Evolutionary conservation across 2,329 filamentous ascomycete genomes (phyloP), one percentile per base, ranked within the genome.

Genomic region (Pseudopyricularia javanii): DNA sequence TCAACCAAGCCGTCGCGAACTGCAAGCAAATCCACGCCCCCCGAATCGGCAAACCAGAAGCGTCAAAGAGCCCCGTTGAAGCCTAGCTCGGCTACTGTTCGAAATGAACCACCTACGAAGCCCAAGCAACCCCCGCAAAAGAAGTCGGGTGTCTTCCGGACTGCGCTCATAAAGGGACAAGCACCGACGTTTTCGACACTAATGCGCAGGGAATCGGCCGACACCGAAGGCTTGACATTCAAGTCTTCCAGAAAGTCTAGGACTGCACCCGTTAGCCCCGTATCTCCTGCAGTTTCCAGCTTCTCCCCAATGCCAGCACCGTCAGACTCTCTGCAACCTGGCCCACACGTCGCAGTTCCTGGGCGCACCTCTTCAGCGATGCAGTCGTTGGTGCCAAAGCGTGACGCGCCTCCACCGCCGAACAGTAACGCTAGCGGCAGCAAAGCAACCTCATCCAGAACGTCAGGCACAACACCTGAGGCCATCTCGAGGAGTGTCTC

Each of bases 121-220:
- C 49, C 20, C 22, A 50, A 40, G 50, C 26, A 45, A 12, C 20
- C 28, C 11, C 24, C 30, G 15, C 50, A 45, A 14, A 47, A 78
- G 48, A 78, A 74, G 59, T 76, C 66, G 55, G 60, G 64, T 1
- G 65, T 72, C 1, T 63, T 81, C 43, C 73, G 75, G 34, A 72
- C 74, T 52, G 78, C 70, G 3, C 62, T 82, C n/a, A 76, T 69
- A 53, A 76, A 74, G 53, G 69, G 74, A 2, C 66, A 73, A 7
- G 68, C 68, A 22, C 70, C 74, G 34, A 68, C 71, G 1, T 60
- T 79, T 7, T 69, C 74, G 0, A 74, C 68, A 54, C 63, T 80
- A 0, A 73, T 75, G 63, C 71, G 66, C 52, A 79, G 60, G 57
- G 56, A 62, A 20, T n/a, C 50, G 11, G 33, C 28, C 40, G 50